A percentile compares a stretch with the other conserved stretches of the same genome.
phyloP scores from a whole-genome alignment of 2,329 filamentous ascomycete genomes.

The Cytospora piceicola region DNA sequence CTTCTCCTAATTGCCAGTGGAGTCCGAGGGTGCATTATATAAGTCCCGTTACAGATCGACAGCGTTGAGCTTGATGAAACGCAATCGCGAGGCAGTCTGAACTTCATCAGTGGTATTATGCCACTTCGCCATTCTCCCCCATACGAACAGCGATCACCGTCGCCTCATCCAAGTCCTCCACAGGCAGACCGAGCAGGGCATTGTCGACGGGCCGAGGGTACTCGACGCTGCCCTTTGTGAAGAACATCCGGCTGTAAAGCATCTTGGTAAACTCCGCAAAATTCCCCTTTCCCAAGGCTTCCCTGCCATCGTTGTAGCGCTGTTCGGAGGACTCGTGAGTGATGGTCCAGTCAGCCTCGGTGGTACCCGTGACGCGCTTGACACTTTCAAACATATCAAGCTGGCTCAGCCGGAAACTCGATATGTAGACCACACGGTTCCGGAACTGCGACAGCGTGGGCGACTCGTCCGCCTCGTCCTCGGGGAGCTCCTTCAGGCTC shows the following conservation, averaged over 20 bases:
- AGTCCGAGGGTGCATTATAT: too few species aligned
- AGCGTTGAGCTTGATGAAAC: too few species aligned
- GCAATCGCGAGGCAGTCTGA: too few species aligned
- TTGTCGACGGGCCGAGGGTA: constrained; percentile 53
- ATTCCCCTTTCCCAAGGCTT: constrained; percentile 48
- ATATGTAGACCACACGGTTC: constrained; percentile 55
- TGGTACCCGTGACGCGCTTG: constrained; percentile 59
- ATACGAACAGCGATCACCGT: constrained; percentile 39
- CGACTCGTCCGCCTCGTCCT: constrained; percentile 21
- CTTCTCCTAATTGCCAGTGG: not conserved
- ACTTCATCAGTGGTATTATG: not conserved
- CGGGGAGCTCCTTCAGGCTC: constrained; percentile 44
- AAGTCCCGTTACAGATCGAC: too few species aligned
- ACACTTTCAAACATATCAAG: constrained; percentile 67
- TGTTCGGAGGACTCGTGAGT: constrained; percentile 48
- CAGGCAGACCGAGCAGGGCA: constrained; percentile 55
- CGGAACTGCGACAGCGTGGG: constrained; percentile 29
- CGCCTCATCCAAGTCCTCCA: constrained; percentile 61
- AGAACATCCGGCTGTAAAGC: constrained; percentile 62
- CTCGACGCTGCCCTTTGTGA: constrained; percentile 46
- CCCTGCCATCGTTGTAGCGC: constrained; percentile 53
- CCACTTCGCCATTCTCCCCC: not conserved
- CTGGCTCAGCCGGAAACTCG: constrained; percentile 63
- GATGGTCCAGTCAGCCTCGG: constrained; percentile 64
- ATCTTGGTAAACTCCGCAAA: constrained; percentile 49